phyloP scores from a whole-genome alignment of 306 rosid genomes.

The Cicer chorassanicum region DNA sequence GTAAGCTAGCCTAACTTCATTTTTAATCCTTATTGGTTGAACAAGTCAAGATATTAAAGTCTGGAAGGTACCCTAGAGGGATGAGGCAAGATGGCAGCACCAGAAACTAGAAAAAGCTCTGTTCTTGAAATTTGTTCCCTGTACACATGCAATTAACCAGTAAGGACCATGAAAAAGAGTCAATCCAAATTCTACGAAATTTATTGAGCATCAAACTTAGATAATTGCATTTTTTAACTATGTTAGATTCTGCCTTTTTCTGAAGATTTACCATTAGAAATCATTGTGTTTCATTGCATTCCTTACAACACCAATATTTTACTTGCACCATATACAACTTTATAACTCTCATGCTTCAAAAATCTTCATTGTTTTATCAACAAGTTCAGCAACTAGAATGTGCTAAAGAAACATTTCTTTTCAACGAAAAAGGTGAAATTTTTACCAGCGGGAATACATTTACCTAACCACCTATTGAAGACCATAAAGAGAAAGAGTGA shows the following conservation, averaged over 20 bases:
- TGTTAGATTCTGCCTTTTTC: slow-evolving; percentile 22
- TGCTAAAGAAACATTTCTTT: slow-evolving; percentile 16
- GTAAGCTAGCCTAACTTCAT: slow-evolving; percentile 30
- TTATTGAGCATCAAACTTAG: slow-evolving; percentile 26
- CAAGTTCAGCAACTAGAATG: slow-evolving; percentile 32
- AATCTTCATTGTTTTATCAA: slow-evolving; percentile 35
- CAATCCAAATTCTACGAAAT: slow-evolving; percentile 29
- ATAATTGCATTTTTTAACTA: slow-evolving; percentile 15
- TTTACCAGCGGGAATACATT: slow-evolving; percentile 7
- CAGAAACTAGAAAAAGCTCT: slow-evolving; percentile 49
- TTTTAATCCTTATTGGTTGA: slow-evolving; percentile 19
- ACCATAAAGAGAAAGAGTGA: slow-evolving; percentile 19
- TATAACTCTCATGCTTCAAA: slow-evolving; percentile 34
- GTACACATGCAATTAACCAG: slow-evolving; percentile 44
- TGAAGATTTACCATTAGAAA: slow-evolving; percentile 26
- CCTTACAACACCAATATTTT: slow-evolving; percentile 9
- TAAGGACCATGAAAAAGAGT: slow-evolving; percentile 10
- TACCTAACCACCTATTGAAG: slow-evolving; percentile 3
- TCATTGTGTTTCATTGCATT: slow-evolving; percentile 26
- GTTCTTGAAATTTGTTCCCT: slow-evolving; percentile 52
- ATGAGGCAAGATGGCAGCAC: slow-evolving; percentile 71
- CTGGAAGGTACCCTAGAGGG: slow-evolving; percentile 68
- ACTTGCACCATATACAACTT: slow-evolving; percentile 4
- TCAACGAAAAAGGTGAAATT: background rate
- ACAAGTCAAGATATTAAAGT: slow-evolving; percentile 11